phyloP scores from a whole-genome alignment of 331 rosid species.

The Dryas integrifolia region DNA sequence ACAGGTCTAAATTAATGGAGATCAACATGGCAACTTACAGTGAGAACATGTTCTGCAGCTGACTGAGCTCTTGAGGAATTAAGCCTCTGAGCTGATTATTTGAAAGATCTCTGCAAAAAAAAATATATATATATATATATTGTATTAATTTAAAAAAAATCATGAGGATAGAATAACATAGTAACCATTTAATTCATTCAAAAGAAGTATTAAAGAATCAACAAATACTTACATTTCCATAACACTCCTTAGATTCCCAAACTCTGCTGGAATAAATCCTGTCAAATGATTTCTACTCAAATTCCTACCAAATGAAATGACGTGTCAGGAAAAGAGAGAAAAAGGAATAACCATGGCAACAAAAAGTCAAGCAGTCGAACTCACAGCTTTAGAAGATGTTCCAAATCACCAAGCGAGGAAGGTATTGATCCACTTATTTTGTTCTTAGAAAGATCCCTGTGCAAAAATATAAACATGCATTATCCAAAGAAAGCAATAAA shows the following conservation, averaged over 20 bases:
- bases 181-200: not conserved
- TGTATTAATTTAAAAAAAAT: not conserved
- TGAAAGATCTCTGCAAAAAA: constrained; percentile 76
- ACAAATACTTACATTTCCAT: constrained; percentile 76
- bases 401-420: constrained; percentile 95
- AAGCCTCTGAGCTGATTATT: constrained; percentile 68
- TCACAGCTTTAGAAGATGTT: constrained; percentile 95
- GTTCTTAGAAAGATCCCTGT: constrained; percentile 86
- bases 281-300: constrained; percentile 73
- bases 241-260: constrained; percentile 90
- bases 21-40: constrained; percentile 49
- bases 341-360: not conserved
- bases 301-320: constrained; percentile 48
- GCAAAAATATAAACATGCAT: constrained; percentile 8
- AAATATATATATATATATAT: not conserved
- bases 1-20: not conserved
- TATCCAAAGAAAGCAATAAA: not conserved
- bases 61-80: constrained; percentile 86
- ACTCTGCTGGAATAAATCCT: constrained; percentile 84
- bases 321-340: constrained; percentile 27
- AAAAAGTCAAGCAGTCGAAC: constrained; percentile 28
- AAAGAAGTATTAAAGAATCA: not conserved
- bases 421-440: constrained; percentile 70
- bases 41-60: constrained; percentile 77
- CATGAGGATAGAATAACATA: not conserved